These are phyloP conservation scores for Pseudognaphalium luteoalbum DNA, from an alignment of 129 eudicot genomes.

Conservation along the genomic window DNA sequence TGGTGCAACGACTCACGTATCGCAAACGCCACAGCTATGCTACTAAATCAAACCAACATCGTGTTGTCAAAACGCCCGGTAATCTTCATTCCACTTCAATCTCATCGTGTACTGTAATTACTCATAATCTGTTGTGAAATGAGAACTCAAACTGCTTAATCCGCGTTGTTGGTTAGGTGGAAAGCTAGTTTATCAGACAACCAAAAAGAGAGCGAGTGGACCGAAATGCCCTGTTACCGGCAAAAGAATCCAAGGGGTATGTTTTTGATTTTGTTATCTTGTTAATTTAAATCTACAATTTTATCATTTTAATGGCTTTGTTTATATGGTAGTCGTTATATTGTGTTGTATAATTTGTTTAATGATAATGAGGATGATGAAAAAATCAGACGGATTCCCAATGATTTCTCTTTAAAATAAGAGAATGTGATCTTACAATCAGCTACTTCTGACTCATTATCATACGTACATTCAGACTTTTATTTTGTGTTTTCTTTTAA, in stretches of 20 bases:
- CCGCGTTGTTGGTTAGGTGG: constrained; percentile 44
- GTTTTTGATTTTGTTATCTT: constrained; percentile 1
- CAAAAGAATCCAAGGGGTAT: constrained; percentile 88
- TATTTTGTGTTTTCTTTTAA: too few species aligned
- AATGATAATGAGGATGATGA: constrained; percentile 36
- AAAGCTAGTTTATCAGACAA: constrained; percentile 63
- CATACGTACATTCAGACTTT: background rate
- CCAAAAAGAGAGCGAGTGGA: constrained; percentile 83
- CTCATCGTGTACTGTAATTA: too few species aligned
- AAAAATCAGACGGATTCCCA: constrained; percentile 27
- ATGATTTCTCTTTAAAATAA: constrained; percentile 22
- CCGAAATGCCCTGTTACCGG: constrained; percentile 86
- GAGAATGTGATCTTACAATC: constrained; percentile 35
- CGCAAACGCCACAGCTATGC: constrained; percentile 85
- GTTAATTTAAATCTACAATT: background rate
- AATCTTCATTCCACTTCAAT: background rate
- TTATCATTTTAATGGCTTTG: background rate
- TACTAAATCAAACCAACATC: constrained; percentile 80
- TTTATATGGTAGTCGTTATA: background rate
- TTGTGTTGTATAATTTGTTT: background rate
- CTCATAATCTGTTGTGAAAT: background rate
- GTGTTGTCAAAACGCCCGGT: constrained; percentile 81
- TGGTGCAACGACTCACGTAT: constrained; percentile 81
- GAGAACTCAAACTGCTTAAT: background rate
- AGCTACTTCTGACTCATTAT: constrained; percentile 43